Percentiles rank a stretch among this genome's conserved stretches.
phyloP scores from a whole-genome alignment of 225 moss, liverwort and hornwort species.

The Bryum argenteum region DNA sequence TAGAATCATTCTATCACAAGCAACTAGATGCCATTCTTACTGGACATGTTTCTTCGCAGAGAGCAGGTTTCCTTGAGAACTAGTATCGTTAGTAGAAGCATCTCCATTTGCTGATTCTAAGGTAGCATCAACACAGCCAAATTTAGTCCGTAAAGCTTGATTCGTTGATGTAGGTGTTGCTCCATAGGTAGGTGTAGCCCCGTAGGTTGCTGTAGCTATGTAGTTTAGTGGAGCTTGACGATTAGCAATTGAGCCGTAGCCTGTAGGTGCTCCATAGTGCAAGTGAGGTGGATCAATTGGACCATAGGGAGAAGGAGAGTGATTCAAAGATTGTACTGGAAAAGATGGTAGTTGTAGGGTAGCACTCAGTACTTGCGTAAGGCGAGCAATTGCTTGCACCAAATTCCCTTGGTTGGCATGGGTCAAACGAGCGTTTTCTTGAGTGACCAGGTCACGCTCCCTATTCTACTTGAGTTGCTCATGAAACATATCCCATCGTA shows the following conservation, averaged over 20 bases:
- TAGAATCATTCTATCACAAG: neutral
- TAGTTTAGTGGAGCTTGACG: too few relatives aligned
- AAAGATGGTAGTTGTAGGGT: neutral
- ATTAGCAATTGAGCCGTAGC: neutral
- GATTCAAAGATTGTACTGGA: too few relatives aligned
- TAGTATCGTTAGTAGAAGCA: neutral
- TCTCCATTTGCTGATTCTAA: neutral
- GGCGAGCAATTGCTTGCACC: neutral
- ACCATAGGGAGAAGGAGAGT: neutral
- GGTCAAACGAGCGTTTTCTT: neutral
- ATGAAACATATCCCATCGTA: neutral
- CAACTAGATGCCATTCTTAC: neutral
- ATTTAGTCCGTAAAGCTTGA: neutral
- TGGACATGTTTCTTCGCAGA: neutral
- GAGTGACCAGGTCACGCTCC: neutral
- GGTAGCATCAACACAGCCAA: too few relatives aligned
- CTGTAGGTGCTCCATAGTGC: neutral
- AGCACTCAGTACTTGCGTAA: neutral
- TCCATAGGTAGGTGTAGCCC: neutral
- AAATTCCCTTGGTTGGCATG: neutral
- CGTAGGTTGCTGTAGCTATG: neutral
- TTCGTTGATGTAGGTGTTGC: too few relatives aligned
- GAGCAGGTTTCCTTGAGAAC: neutral
- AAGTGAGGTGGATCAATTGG: neutral
- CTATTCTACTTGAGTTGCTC: neutral